These are phyloP conservation scores for Thuja plicata DNA, from an alignment of 83 land plant genomes.

Conservation along the genomic window DNA sequence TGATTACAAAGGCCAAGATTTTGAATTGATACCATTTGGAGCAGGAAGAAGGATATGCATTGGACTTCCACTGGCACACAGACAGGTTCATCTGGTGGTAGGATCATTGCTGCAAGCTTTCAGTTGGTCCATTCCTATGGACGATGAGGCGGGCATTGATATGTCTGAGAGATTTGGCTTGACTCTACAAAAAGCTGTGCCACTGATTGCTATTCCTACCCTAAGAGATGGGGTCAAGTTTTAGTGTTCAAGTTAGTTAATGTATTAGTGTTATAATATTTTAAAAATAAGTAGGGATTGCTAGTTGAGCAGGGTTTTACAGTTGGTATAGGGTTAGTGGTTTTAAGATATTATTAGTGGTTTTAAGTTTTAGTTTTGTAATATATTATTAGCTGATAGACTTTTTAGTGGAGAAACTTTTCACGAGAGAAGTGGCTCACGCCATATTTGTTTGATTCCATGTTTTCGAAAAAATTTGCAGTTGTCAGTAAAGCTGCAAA, in stretches of 20 bases:
- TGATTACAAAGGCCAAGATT: slow-evolving; percentile 27
- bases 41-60: slow-evolving; percentile 36
- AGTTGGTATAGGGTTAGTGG: too few species aligned
- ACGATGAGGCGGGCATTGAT: slow-evolving; percentile 20
- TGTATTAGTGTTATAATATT: too few species aligned
- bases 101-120: slow-evolving; percentile 29
- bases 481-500: too few species aligned
- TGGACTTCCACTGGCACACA: slow-evolving; percentile 26
- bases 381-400: too few species aligned
- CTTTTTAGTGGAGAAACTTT: too few species aligned
- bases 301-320: too few species aligned
- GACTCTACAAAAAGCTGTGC: slow-evolving; percentile 25
- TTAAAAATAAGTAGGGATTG: too few species aligned
- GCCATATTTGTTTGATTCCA: too few species aligned
- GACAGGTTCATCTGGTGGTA: slow-evolving; percentile 24
- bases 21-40: slow-evolving; percentile 42
- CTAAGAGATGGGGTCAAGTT: not conserved
- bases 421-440: too few species aligned
- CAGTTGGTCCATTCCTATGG: slow-evolving; percentile 32
- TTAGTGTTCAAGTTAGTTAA: not conserved
- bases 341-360: too few species aligned
- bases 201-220: slow-evolving; percentile 25
- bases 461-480: too few species aligned
- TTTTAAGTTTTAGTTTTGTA: too few species aligned
- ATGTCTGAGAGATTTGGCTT: slow-evolving; percentile 43